A percentile compares a stretch with the other conserved stretches of the same genome.
phyloP scores from a whole-genome alignment of 164 flowering plant species.

The Kalanchoe fedtschenkoi region DNA sequence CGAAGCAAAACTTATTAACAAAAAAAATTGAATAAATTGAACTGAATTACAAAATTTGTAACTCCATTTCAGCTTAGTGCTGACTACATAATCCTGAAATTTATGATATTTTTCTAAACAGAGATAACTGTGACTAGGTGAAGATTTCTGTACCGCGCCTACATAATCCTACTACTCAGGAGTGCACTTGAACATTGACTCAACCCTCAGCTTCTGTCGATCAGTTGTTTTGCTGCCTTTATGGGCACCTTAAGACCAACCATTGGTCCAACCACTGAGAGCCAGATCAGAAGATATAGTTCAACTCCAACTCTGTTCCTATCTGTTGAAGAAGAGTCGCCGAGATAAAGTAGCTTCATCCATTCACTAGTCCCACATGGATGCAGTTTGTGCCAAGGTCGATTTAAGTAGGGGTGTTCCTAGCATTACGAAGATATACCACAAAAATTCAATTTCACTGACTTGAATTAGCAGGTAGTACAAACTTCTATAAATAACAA shows the following conservation, averaged over 20 bases:
- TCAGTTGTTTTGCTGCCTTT: slow-evolving; percentile 7
- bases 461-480: neutral
- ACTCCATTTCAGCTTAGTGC: too few relatives aligned
- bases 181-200: too few relatives aligned
- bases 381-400: slow-evolving; percentile 83
- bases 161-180: too few relatives aligned
- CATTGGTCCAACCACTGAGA: slow-evolving; percentile 74
- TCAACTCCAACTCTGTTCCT: slow-evolving; percentile 15
- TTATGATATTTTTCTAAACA: too few relatives aligned
- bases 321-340: slow-evolving; percentile 10
- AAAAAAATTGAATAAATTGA: too few relatives aligned
- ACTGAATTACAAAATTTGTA: too few relatives aligned
- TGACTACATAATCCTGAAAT: too few relatives aligned
- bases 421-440: slow-evolving; percentile 12
- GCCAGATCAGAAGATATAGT: slow-evolving; percentile 60
- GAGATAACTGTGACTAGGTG: too few relatives aligned
- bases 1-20: too few relatives aligned
- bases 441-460: neutral
- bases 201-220: neutral
- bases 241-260: slow-evolving; percentile 57
- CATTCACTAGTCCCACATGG: slow-evolving; percentile 88
- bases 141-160: too few relatives aligned
- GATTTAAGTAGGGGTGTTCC: slow-evolving; percentile 82
- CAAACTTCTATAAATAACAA: neutral
- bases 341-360: slow-evolving; percentile 61